Evolutionary conservation across 2,329 filamentous ascomycete species (phyloP).

Genomic region (Biscogniauxia marginata): DNA sequence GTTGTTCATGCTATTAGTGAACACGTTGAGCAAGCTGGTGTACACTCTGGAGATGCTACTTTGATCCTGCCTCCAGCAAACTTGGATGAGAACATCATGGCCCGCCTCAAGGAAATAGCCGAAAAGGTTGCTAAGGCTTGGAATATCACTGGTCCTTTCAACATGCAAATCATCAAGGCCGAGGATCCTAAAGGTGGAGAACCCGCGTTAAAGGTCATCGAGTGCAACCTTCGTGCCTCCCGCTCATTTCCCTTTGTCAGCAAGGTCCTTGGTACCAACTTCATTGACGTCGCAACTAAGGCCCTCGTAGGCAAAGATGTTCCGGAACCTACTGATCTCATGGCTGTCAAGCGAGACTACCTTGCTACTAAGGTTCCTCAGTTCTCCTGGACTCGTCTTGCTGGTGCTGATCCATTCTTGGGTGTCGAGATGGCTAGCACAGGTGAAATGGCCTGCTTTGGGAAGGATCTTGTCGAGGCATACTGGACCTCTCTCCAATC

Average conservation of each 20-base stretch:
- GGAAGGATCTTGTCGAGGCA: constrained; percentile 90
- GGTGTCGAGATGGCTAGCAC: constrained; percentile 97
- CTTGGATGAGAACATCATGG: constrained; percentile 75
- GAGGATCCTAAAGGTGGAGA: constrained; percentile 71
- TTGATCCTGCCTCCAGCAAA: constrained; percentile 84
- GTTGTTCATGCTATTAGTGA: constrained; percentile 91
- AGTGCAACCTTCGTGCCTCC: constrained; percentile 96
- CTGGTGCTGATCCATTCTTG: constrained; percentile 94
- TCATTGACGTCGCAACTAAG: constrained; percentile 93
- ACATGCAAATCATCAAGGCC: constrained; percentile 99
- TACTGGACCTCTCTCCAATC: constrained; percentile 97
- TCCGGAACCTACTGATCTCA: constrained; percentile 81
- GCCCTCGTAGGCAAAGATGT: constrained; percentile 84
- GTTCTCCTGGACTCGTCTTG: constrained; percentile 98
- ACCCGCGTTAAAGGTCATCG: constrained; percentile 87
- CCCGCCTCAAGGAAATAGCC: constrained; percentile 91
- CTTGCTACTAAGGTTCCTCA: constrained; percentile 97
- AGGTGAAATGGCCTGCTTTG: constrained; percentile 98
- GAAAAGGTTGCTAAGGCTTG: constrained; percentile 95
- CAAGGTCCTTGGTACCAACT: constrained; percentile 95
- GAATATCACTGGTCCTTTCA: constrained; percentile 97
- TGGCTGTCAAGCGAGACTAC: constrained; percentile 87
- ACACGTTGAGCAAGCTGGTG: constrained; percentile 95
- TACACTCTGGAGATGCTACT: constrained; percentile 96
- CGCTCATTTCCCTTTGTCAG: constrained; percentile 98